Evolutionary conservation across 2,329 filamentous ascomycete genomes (phyloP), one percentile per base, ranked within the genome.

Genomic region (Cladosporium sphaerospermum): DNA sequence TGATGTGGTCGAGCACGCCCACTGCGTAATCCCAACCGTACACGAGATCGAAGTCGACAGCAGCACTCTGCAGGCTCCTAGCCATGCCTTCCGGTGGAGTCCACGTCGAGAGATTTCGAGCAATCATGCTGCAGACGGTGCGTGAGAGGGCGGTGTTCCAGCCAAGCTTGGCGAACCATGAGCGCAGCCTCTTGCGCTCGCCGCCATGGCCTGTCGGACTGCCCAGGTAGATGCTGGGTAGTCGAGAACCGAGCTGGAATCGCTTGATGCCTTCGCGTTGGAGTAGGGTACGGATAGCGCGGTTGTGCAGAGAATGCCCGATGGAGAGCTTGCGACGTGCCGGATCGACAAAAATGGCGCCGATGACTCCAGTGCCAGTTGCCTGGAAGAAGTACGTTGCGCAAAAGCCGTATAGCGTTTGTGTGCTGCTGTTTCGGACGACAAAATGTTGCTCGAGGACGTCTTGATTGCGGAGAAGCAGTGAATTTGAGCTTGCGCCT

Each of bases 341-440:
- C 0, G 92, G 91, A 60, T 96, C 91, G 36, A 97, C 92, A 57
- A 96, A 86, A n/a, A 97, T 77, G 3, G 88, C 83, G 0, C 87
- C 90, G 47, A 97, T 83, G 14, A 89, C 85, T 13, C 89, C 89
- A 4, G 84, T 84, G 6, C 79, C 80, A 3, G 76, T 84, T n/a
- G 74, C 77, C 39, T 82, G 82, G 64, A 87, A 83, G 66, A 82
- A 90, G 66, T 95, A 96, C 0, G 90, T 95, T 0, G 90, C 86
- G 64, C 88, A 92, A 69, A 96, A 97, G 2, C 91, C 91, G 64
- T 96, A 96, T 0, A 97, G 73, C 0, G 88, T 88, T 57, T 89
- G 86, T 0, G 91, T 97, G 68, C 88, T 95, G 72, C 88, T 95
- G 67, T 96, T 97, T 16, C 91, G 82, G 32, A 97, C 91, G 8